Conservation (phyloP, 768 basidiomycete genomes). For the Russula compacta region DNA sequence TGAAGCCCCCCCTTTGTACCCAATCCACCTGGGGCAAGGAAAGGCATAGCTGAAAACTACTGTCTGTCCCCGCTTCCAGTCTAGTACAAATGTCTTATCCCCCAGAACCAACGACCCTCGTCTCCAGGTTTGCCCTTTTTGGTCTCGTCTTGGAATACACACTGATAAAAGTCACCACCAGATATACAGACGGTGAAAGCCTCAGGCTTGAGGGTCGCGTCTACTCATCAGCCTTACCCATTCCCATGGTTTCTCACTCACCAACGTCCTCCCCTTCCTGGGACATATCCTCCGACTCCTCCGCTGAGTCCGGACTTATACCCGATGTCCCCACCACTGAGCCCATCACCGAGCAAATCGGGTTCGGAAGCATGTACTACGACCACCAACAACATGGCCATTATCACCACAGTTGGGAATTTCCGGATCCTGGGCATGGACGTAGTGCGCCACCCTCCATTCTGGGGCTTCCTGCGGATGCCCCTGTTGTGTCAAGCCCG, state of each 20-base stretch:
- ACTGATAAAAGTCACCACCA: not conserved
- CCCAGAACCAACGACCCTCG: not conserved
- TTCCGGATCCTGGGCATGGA: not conserved
- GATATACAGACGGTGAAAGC: not conserved
- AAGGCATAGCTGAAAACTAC: not conserved
- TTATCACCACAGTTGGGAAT: constrained; percentile 3
- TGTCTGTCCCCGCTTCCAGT: no score
- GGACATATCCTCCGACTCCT: constrained; percentile 10
- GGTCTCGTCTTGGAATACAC: not conserved
- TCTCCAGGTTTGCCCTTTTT: not conserved
- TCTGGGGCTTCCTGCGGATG: not conserved
- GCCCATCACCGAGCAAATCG: not conserved
- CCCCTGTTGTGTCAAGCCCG: not conserved
- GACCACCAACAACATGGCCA: not conserved
- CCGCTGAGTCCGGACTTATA: not conserved
- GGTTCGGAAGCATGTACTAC: constrained; percentile 3
- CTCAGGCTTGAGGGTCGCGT: not conserved
- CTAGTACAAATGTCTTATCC: not conserved
- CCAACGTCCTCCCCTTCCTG: not conserved
- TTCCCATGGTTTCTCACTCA: not conserved
- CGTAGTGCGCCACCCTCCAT: not conserved
- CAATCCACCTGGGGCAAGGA: not conserved
- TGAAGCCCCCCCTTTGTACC: not conserved
- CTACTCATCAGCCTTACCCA: not conserved
- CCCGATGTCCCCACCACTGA: not conserved